Percentiles rank a stretch among this genome's conserved stretches.
phyloP scores from a whole-genome alignment of 257 asterid species.

The Solanum dulcamara region DNA sequence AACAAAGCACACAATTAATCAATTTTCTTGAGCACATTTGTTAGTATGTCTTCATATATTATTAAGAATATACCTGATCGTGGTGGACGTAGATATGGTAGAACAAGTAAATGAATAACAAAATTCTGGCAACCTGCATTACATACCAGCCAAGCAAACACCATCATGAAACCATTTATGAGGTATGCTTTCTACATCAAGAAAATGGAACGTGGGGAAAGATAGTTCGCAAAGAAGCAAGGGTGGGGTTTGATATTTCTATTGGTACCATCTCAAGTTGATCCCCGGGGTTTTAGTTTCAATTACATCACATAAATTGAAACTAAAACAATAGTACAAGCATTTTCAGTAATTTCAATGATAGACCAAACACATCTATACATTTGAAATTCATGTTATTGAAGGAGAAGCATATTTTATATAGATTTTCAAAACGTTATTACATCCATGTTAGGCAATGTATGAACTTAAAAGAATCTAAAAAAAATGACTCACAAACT shows the following conservation, averaged over 20 bases:
- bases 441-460: no score
- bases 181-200: slow-evolving; percentile 37
- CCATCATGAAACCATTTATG: slow-evolving; percentile 51
- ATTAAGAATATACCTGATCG: slow-evolving; percentile 37
- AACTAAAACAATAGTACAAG: no score
- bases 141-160: slow-evolving; percentile 67
- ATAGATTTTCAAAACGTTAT: no score
- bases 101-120: slow-evolving; percentile 50
- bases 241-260: background rate
- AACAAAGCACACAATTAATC: background rate
- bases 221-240: background rate
- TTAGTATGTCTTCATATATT: no score
- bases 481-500: no score
- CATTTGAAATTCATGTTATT: no score
- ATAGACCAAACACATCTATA: no score
- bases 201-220: background rate
- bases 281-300: slow-evolving; percentile 71
- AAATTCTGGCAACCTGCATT: slow-evolving; percentile 64
- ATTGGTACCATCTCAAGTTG: slow-evolving; percentile 76
- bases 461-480: no score
- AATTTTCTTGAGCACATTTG: background rate
- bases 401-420: no score
- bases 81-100: slow-evolving; percentile 28
- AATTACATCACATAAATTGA: no score
- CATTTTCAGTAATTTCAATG: no score